Base-by-base conservation (phyloP, 345 rosid species). In the Eucalyptus leucophloia region DNA sequence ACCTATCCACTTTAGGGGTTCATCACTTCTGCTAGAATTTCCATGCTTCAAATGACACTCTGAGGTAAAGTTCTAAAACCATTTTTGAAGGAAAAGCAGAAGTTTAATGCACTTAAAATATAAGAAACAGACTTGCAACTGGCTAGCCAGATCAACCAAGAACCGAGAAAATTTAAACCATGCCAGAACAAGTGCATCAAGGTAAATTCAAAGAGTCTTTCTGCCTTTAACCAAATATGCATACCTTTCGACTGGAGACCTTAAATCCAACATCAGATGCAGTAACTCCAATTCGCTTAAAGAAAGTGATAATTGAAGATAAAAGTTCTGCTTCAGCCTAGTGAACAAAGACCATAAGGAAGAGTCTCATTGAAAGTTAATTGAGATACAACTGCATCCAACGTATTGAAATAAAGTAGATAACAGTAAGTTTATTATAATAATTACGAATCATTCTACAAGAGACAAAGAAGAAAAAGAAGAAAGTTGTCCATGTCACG, bases 291-390 rank as follows among this genome's bases (percentile, higher is more conserved):
- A 97, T 90, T 90, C 93, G 93, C 92, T 95, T 97, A 93, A 97
- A 97, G 93, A 97, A 96, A 53, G 98, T 92, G 87, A 95, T 93
- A 67, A 97, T 93, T 56, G 99, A 94, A 86, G 99, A 96, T 86
- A 97, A 92, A 51, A 97, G 98, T 91, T 98, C 99, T 53, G 99
- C 99, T 95, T 98, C 99, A 49, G 98, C 99, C 99, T 97, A 91
- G 65, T 90, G 47, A 1, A 90, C 45, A 88, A 77, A 65, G 60
- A 49, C 51, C 51, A 87, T 69, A 87, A 42, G 14, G 3, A 18
- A 42, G 82, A 60, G 67, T 90, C 86, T 80, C 8, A 53, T 15
- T 4, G 3, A 54, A 77, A 77, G 47, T 77, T 40, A 21, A 77
- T 77, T 77, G 85, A 77, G 16, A 77, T 40, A 77, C 47, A 77